These are phyloP conservation scores for Cryptococcus wingfieldii DNA, from an alignment of 1,284 basidiomycete species.

Conservation along the genomic window DNA sequence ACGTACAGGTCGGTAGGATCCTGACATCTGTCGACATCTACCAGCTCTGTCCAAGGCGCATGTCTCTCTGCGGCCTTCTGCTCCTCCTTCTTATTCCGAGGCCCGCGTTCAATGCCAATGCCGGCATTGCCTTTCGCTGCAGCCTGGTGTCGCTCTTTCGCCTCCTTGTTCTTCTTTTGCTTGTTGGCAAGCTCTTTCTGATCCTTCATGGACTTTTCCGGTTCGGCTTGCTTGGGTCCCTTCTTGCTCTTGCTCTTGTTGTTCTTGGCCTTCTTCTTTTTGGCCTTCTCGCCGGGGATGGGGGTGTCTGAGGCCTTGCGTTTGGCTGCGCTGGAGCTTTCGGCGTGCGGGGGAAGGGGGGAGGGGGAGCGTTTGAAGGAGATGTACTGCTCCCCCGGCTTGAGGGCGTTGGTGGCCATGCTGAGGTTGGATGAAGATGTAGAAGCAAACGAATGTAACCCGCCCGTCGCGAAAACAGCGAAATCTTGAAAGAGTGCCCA, in stretches of 20 bases:
- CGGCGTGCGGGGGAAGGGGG: slow-evolving; percentile 6
- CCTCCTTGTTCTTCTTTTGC: slow-evolving; percentile 15
- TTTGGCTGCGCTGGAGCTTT: slow-evolving; percentile 9
- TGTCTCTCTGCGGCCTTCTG: slow-evolving; percentile 58
- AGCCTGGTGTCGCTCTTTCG: slow-evolving; percentile 12
- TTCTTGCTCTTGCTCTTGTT: slow-evolving; percentile 34
- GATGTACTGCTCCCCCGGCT: slow-evolving; percentile 39
- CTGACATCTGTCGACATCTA: slow-evolving; percentile 70
- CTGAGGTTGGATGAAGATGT: background rate
- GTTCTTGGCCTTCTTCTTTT: slow-evolving; percentile 13
- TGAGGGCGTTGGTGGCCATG: slow-evolving; percentile 7
- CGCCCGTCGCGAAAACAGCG: too few species aligned
- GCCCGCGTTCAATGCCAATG: slow-evolving; percentile 37
- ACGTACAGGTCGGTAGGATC: slow-evolving; percentile 77
- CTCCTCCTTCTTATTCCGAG: slow-evolving; percentile 61
- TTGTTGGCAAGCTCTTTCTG: slow-evolving; percentile 27
- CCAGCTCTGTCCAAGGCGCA: slow-evolving; percentile 73
- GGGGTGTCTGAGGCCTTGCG: slow-evolving; percentile 7
- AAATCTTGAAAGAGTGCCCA: too few species aligned
- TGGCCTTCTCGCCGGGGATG: slow-evolving; percentile 9
- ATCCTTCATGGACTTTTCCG: background rate
- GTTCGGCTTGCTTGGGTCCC: background rate
- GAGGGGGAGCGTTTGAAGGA: slow-evolving; percentile 50
- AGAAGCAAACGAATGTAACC: too few species aligned
- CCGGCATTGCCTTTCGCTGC: slow-evolving; percentile 29